Evolutionary conservation across 148 eudicot genomes (phyloP), one percentile per base, ranked within the genome.

Genomic region (Diospyros kaki): DNA sequence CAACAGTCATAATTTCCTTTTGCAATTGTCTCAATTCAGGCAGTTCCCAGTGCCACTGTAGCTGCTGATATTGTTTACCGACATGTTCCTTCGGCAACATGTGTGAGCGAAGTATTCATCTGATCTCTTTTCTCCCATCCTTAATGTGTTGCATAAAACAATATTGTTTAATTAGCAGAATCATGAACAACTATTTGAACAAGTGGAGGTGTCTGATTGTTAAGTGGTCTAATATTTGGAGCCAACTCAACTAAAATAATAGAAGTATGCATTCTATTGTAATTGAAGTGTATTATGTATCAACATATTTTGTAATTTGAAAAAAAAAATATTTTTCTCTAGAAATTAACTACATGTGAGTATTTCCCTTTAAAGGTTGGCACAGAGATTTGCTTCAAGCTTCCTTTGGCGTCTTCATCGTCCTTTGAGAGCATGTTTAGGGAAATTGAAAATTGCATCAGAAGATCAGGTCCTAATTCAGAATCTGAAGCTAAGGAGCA

Each of bases 381-480:
- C 68, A 88, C 91, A 38, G 99, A 96, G 81, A 88, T 96, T 73
- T 91, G 91, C 66, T 96, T 93, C 84, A 96, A 88, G 86, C 94
- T 96, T 71, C 99, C 98, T 82, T 84, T 93, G 64, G 82, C 96
- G 76, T 91, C 98, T 60, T 93, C 99, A 18, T 78, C 90, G 67
- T 81, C 85, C 78, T 96, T 96, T 82, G 99, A 96, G 80, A 81
- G 79, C 78, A 93, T 96, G 99, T 89, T 93, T 79, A 87, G 82
- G 77, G 99, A 93, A 85, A 90, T 96, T 73, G 98, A 96, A 79
- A 79, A 84, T 72, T 91, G 85, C 87, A 88, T 89, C 87, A 84
- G 82, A 84, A 85, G 85, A 77, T 84, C 92, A 77, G 81, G 62
- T 51, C 81, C 83, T n/a, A 75, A 70, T 43, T 66, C 68, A 40